Percentiles rank a stretch among this genome's conserved stretches.
These are phyloP conservation scores for Thielaviopsis ethacetica DNA, from an alignment of 2,329 filamentous ascomycete species.

Conservation along the genomic window DNA sequence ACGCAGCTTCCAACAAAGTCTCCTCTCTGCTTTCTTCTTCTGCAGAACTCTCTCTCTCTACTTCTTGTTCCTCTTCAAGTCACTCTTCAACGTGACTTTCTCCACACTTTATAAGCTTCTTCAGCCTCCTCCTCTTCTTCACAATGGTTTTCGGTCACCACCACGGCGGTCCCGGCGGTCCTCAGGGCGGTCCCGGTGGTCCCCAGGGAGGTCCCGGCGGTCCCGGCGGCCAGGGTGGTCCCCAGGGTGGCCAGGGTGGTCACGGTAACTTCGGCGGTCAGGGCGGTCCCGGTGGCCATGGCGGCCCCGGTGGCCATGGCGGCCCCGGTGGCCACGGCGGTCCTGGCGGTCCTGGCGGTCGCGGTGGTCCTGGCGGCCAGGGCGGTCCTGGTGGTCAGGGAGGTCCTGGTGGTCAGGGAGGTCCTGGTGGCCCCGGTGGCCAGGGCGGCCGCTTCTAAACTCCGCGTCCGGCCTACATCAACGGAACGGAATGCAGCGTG, in stretches of 20 bases:
- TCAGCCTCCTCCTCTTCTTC: not conserved
- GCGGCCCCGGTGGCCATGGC: not conserved
- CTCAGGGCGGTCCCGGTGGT: not conserved
- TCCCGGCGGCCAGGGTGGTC: not conserved
- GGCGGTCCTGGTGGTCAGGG: not conserved
- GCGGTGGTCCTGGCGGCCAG: not conserved
- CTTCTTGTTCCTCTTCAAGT: not conserved
- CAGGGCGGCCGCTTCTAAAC: not conserved
- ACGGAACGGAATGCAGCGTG: too few species aligned
- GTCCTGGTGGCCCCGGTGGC: not conserved
- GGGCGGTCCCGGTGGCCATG: not conserved
- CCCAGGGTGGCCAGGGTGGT: slow-evolving; percentile 1
- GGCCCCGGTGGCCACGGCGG: not conserved
- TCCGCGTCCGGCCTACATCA: too few species aligned
- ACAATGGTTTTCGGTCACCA: slow-evolving; percentile 10
- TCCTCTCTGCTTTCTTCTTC: too few species aligned
- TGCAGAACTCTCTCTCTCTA: not conserved
- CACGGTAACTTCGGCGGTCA: not conserved
- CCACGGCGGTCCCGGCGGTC: slow-evolving; percentile 1
- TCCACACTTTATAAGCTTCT: not conserved
- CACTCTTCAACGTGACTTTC: not conserved
- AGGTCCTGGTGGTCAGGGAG: not conserved
- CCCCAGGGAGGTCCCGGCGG: not conserved
- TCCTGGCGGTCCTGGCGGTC: slow-evolving; percentile 3
- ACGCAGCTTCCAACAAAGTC: too few species aligned